Evolutionary conservation across 2,329 filamentous ascomycete species (phyloP).

Genomic region (Talaromyces marneffei): DNA sequence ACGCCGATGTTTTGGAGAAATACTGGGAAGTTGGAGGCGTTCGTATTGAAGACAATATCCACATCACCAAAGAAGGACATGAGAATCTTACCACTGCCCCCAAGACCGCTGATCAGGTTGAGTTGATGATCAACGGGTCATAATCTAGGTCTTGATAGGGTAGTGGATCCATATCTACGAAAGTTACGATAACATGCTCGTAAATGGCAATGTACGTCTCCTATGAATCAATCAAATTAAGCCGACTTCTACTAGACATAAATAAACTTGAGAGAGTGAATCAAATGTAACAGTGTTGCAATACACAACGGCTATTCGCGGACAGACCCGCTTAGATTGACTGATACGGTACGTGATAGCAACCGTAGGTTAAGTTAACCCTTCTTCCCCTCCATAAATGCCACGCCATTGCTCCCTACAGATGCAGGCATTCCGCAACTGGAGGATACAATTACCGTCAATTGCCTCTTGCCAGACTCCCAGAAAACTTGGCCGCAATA

Average conservation of each 20-base stretch:
- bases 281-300: neutral
- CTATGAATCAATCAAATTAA: neutral
- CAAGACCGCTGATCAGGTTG: constrained; percentile 63
- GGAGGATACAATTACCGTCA: neutral
- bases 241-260: too few species aligned
- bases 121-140: constrained; percentile 29
- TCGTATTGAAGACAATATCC: constrained; percentile 84
- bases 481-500: neutral
- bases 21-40: constrained; percentile 91
- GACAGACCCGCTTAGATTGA: neutral
- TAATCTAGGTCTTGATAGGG: neutral
- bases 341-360: neutral
- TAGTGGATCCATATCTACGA: too few species aligned
- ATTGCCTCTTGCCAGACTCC: neutral
- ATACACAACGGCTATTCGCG: constrained; percentile 5
- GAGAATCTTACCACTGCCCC: constrained; percentile 80
- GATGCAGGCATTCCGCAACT: neutral
- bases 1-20: constrained; percentile 62
- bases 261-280: neutral
- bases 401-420: neutral
- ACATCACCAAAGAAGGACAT: constrained; percentile 69
- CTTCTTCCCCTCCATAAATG: neutral
- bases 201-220: neutral
- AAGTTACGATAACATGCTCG: neutral
- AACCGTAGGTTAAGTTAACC: neutral